Conservation (phyloP, 108 stramenopile genomes). For the Aurantiochytrium sp. region DNA sequence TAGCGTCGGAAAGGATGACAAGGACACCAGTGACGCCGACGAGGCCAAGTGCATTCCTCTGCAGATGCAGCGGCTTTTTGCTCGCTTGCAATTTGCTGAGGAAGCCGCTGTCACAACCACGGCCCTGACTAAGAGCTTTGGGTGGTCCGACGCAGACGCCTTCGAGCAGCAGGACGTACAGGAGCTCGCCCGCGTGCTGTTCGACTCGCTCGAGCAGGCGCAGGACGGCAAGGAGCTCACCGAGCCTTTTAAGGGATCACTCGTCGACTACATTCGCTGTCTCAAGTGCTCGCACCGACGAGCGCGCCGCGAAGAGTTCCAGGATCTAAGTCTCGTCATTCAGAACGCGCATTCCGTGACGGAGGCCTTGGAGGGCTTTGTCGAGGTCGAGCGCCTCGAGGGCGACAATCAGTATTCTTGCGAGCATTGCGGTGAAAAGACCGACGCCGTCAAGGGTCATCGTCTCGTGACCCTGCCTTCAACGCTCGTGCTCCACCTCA, state of each 20-base stretch:
- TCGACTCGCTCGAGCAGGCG: slow-evolving; percentile 50
- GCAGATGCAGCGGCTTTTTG: slow-evolving; percentile 32
- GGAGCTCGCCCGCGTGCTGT: slow-evolving; percentile 52
- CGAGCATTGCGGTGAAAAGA: slow-evolving; percentile 36
- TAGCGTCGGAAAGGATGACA: neutral
- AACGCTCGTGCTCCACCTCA: slow-evolving; percentile 53
- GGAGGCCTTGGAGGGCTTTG: slow-evolving; percentile 47
- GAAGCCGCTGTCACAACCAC: slow-evolving; percentile 22
- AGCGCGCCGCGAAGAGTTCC: slow-evolving; percentile 42
- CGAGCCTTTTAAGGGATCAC: slow-evolving; percentile 33
- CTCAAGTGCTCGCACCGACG: slow-evolving; percentile 48
- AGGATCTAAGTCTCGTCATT: neutral
- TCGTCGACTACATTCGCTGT: slow-evolving; percentile 45
- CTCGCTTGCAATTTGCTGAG: slow-evolving; percentile 33
- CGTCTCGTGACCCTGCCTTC: slow-evolving; percentile 45
- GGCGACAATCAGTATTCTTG: slow-evolving; percentile 59
- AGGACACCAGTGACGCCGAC: neutral
- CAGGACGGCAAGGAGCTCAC: neutral
- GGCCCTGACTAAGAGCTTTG: slow-evolving; percentile 49
- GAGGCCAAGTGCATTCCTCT: neutral
- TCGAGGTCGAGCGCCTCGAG: slow-evolving; percentile 50
- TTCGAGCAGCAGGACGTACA: slow-evolving; percentile 50
- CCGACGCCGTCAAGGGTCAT: slow-evolving; percentile 53
- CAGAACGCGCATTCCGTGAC: neutral
- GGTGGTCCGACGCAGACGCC: slow-evolving; percentile 42